Conservation (phyloP, 1,284 basidiomycete genomes). For the Cryptococcus hybrid region DNA sequence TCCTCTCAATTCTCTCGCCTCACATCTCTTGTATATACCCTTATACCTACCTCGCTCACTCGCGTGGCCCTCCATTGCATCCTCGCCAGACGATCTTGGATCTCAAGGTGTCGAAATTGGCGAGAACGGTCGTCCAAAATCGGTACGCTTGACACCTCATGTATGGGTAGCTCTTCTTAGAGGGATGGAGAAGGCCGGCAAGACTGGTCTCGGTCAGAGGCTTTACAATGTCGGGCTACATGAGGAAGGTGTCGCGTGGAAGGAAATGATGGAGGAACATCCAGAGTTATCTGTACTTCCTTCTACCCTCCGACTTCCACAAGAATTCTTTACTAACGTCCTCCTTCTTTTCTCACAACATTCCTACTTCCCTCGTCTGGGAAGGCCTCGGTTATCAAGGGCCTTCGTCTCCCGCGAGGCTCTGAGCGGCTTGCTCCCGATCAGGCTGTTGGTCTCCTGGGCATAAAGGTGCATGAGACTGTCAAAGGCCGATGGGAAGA, state of each 20-base stretch:
- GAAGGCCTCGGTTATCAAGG: background rate
- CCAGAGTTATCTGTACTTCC: background rate
- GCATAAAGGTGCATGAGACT: background rate
- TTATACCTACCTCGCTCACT: slow-evolving; percentile 31
- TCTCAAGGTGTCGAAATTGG: slow-evolving; percentile 4
- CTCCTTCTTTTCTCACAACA: slow-evolving; percentile 8
- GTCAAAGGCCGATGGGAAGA: background rate
- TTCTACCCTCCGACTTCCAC: slow-evolving; percentile 13
- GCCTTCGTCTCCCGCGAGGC: background rate
- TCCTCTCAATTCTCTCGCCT: slow-evolving; percentile 32
- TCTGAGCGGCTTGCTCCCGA: background rate
- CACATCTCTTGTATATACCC: slow-evolving; percentile 18
- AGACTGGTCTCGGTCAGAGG: slow-evolving; percentile 34
- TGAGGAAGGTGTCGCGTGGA: slow-evolving; percentile 8
- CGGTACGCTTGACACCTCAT: slow-evolving; percentile 12
- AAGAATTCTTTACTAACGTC: slow-evolving; percentile 29
- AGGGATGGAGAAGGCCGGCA: slow-evolving; percentile 26
- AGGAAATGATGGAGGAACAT: background rate
- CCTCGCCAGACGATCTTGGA: background rate
- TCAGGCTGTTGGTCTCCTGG: background rate
- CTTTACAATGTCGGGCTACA: slow-evolving; percentile 27
- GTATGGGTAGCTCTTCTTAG: slow-evolving; percentile 27
- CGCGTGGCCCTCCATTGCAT: background rate
- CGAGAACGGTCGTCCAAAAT: slow-evolving; percentile 7
- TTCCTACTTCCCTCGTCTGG: background rate